Evolutionary conservation across 768 basidiomycete species (phyloP), one percentile per base, ranked within the genome.

Genomic region (Trichaptum fuscoviolaceum): DNA sequence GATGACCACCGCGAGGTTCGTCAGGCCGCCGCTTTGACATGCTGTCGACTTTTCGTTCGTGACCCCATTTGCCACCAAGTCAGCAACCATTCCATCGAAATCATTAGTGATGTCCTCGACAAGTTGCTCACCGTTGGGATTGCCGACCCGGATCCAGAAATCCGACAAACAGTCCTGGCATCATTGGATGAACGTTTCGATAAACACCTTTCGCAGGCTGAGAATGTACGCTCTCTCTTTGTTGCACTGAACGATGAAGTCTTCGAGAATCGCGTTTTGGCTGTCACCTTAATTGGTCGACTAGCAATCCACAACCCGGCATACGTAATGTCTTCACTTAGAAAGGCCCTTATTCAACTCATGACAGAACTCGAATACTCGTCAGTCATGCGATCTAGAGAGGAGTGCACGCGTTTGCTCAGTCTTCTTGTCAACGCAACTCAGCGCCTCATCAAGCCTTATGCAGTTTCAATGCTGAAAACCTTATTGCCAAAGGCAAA

Each of bases 21-120:
- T 18, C 85, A 89, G 34, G 93, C 94, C 7, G 95, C 96, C 12
- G 97, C 96, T 3, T 74, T 92, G 60, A 95, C 96, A 0, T 98
- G 95, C 74, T 97, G 95, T 71, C 86, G 85, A 60, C 84, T 99
- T 17, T 96, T 99, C 73, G 88, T 95, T 67, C 88, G 89, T 66
- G 97, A 99, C 77, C 95, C 96, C 0, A 97, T 99, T 63, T 95
- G 93, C 75, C 93, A 92, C 70, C 96, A 98, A 77, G 90, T 95
- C 10, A 96, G 94, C 79, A 95, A 89, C 71, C 93, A 98, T 76
- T 92, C 96, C 8, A 96, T 97, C 65, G 94, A 98, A 73, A 89
- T 99, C 67, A 96, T 99, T 73, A 94, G 93, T 75, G 96, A 99
- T 69, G 96, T 99, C n/a, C 83, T 99, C 57, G 95, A 97, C 75